Evolutionary conservation across 139 green algal genomes (phyloP).

Genomic region (Chlamydomonas asymmetrica): DNA sequence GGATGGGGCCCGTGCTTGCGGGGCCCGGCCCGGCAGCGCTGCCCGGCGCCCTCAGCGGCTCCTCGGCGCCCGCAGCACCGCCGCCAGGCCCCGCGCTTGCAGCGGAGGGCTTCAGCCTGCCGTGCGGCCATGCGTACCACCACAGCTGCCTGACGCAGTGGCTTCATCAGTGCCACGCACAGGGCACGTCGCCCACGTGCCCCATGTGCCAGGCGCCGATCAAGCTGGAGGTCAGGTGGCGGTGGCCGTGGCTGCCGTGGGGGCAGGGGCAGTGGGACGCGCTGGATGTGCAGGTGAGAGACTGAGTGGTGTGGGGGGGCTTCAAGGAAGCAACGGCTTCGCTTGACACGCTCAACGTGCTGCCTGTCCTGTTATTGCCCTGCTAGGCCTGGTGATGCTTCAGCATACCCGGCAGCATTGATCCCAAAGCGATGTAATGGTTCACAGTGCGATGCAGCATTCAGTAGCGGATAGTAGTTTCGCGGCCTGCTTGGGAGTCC

Average conservation of each 20-base stretch:
- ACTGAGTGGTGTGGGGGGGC: not conserved
- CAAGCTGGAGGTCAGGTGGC: slow-evolving; percentile 55
- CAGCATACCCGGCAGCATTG: not conserved
- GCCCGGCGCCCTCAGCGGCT: not conserved
- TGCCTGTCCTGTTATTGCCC: not conserved
- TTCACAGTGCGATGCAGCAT: too few relatives aligned
- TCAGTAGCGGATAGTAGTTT: too few relatives aligned
- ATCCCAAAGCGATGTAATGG: too few relatives aligned
- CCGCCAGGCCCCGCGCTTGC: not conserved
- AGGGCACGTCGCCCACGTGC: slow-evolving; percentile 60
- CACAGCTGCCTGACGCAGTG: slow-evolving; percentile 73
- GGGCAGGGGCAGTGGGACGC: not conserved
- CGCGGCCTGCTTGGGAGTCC: too few relatives aligned
- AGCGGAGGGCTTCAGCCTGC: slow-evolving; percentile 45
- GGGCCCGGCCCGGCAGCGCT: not conserved
- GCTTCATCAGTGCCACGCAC: slow-evolving; percentile 70
- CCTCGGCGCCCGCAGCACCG: not conserved
- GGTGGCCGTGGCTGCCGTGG: not conserved
- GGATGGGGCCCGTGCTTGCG: not conserved
- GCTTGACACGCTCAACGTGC: not conserved
- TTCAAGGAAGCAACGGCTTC: not conserved
- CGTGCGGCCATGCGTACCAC: slow-evolving; percentile 81
- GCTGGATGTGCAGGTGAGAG: not conserved
- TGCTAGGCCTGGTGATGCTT: not conserved
- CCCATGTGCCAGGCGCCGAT: slow-evolving; percentile 80